phyloP scores from a whole-genome alignment of 768 basidiomycete species.

The Leccinum subgranulosum region DNA sequence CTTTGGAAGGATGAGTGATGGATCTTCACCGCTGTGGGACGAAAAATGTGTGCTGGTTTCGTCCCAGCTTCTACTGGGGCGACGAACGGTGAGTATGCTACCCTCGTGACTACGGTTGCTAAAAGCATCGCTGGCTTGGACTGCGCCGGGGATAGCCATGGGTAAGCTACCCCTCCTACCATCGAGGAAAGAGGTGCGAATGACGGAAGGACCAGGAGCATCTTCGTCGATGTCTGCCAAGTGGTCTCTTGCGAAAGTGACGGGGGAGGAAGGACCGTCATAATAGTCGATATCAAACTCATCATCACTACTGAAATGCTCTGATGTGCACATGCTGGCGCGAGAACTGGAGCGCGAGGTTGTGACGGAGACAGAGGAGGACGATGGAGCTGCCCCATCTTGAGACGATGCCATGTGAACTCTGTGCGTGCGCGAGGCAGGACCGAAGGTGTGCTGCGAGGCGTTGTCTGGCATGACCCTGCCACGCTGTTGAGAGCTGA shows the following conservation, averaged over 20 bases:
- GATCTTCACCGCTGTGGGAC: constrained; percentile 20
- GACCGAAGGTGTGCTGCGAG: constrained; percentile 50
- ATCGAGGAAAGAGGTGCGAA: constrained; percentile 18
- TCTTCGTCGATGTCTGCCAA: constrained; percentile 34
- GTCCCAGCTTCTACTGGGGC: constrained; percentile 60
- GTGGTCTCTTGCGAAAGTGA: constrained; percentile 41
- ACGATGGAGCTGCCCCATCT: constrained; percentile 34
- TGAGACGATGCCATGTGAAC: constrained; percentile 18
- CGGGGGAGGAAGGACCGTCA: constrained; percentile 36
- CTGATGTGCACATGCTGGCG: constrained; percentile 30
- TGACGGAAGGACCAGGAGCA: constrained; percentile 24
- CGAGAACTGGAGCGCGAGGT: constrained; percentile 35
- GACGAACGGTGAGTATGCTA: constrained; percentile 55
- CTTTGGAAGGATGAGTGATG: constrained; percentile 39
- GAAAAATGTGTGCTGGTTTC: constrained; percentile 33
- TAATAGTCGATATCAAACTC: constrained; percentile 43
- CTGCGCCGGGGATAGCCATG: constrained; percentile 51
- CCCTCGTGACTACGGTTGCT: constrained; percentile 51
- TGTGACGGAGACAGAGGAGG: constrained; percentile 43
- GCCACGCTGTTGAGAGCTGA: constrained; percentile 20
- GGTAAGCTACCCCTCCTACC: constrained; percentile 55
- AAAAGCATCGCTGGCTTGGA: constrained; percentile 17
- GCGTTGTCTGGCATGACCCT: constrained; percentile 38
- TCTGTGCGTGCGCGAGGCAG: constrained; percentile 33
- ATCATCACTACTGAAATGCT: constrained; percentile 47